Conservation (phyloP, 306 rosid species). For the Luffa aegyptiaca region DNA sequence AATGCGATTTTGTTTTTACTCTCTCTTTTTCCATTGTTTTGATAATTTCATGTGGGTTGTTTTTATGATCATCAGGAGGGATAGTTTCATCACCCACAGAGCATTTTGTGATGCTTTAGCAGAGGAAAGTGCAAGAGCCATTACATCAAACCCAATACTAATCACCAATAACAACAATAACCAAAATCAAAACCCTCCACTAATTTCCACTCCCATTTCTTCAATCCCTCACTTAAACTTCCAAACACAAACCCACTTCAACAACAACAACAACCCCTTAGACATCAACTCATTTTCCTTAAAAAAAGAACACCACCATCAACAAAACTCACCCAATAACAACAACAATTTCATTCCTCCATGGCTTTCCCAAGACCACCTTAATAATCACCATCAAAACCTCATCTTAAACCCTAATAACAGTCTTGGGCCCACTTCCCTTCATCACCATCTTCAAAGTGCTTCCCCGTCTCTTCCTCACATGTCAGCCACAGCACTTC, state of each 20-base stretch:
- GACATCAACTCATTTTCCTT: slow-evolving; percentile 28
- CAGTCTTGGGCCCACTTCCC: slow-evolving; percentile 57
- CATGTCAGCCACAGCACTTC: slow-evolving; percentile 96
- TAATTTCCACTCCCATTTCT: not conserved
- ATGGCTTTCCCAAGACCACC: slow-evolving; percentile 27
- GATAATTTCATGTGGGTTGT: not conserved
- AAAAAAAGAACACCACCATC: slow-evolving; percentile 33
- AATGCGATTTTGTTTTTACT: too few species aligned
- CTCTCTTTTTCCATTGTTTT: not conserved
- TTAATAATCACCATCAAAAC: not conserved
- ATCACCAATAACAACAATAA: not conserved
- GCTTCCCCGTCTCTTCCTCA: slow-evolving; percentile 43
- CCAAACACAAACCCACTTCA: slow-evolving; percentile 11
- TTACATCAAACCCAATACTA: slow-evolving; percentile 27
- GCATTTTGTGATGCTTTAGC: slow-evolving; percentile 97
- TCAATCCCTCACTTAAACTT: slow-evolving; percentile 1
- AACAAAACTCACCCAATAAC: slow-evolving; percentile 24
- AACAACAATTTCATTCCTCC: slow-evolving; percentile 32
- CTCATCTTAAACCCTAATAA: slow-evolving; percentile 69
- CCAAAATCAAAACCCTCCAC: slow-evolving; percentile 22
- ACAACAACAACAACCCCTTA: slow-evolving; percentile 10
- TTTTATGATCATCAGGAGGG: slow-evolving; percentile 44
- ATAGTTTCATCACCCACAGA: slow-evolving; percentile 97
- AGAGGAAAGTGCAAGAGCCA: slow-evolving; percentile 78
- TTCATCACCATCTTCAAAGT: slow-evolving; percentile 33